A percentile compares a stretch with the other conserved stretches of the same genome.
phyloP scores from a whole-genome alignment of 768 basidiomycete species.

The Termitomyces sp. region DNA sequence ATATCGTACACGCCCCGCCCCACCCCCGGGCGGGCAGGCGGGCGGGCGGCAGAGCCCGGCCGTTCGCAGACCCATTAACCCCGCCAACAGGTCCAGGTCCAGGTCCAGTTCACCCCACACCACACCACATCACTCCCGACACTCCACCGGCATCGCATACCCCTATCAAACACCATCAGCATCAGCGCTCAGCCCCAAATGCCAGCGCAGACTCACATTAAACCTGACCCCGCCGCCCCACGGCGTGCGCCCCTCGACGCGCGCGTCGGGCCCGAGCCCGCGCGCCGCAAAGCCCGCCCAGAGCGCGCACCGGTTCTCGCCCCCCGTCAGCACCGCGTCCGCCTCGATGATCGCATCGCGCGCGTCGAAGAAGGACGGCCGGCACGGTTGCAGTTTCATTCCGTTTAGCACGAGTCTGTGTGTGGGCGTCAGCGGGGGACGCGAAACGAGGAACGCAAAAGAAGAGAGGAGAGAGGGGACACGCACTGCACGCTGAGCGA shows the following conservation, averaged over 20 bases:
- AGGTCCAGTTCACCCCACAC: no score
- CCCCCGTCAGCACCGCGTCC: constrained; percentile 84
- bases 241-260: constrained; percentile 69
- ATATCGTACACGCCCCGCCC: no score
- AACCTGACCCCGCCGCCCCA: constrained; percentile 91
- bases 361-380: constrained; percentile 86
- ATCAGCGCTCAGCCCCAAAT: no score
- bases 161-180: neutral
- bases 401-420: constrained; percentile 75
- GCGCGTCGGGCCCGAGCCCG: constrained; percentile 78
- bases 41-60: no score
- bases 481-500: constrained; percentile 64
- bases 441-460: no score
- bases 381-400: constrained; percentile 95
- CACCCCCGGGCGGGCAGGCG: no score
- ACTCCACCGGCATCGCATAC: neutral
- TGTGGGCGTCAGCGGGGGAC: no score
- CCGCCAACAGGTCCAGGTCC: no score
- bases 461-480: no score
- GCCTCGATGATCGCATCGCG: constrained; percentile 89
- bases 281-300: constrained; percentile 83
- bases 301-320: constrained; percentile 86
- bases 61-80: no score
- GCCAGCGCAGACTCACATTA: constrained; percentile 56
- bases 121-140: no score